Percentiles rank a stretch among this genome's conserved stretches.
phyloP scores from a whole-genome alignment of 2,329 filamentous ascomycete species.

The Xylaria sp. region DNA sequence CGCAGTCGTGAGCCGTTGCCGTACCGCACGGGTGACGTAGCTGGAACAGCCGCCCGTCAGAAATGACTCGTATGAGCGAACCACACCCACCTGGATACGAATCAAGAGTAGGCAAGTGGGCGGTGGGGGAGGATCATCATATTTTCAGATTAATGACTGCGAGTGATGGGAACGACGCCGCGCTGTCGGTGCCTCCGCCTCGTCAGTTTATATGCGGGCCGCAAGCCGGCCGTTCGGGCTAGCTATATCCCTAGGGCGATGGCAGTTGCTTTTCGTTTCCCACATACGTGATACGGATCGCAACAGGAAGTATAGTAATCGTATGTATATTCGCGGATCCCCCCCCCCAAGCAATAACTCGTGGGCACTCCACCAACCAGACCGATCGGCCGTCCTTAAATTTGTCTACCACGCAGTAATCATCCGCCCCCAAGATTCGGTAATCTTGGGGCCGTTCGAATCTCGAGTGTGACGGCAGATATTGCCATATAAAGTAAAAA shows the following conservation, averaged over 20 bases:
- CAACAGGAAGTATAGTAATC: too few relatives aligned
- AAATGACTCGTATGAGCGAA: slow-evolving; percentile 8
- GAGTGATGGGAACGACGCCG: not conserved
- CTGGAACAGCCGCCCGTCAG: slow-evolving; percentile 22
- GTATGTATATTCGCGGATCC: too few relatives aligned
- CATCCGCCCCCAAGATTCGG: slow-evolving; percentile 17
- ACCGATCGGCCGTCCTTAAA: slow-evolving; percentile 11
- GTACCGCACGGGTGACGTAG: slow-evolving; percentile 28
- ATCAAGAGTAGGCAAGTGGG: not conserved
- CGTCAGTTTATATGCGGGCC: slow-evolving; percentile 3
- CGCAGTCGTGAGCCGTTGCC: slow-evolving; percentile 16
- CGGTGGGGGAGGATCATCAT: slow-evolving; percentile 8
- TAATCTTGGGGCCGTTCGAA: slow-evolving; percentile 12
- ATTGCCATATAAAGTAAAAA: too few relatives aligned
- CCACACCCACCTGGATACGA: slow-evolving; percentile 3
- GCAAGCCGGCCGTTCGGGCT: slow-evolving; percentile 2
- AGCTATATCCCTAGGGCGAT: not conserved
- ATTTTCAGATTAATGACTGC: not conserved
- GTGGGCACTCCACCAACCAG: not conserved
- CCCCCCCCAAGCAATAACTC: not conserved
- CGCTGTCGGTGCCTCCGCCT: not conserved
- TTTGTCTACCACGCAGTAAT: slow-evolving; percentile 9
- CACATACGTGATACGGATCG: too few relatives aligned
- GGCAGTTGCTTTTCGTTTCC: not conserved
- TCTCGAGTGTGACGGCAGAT: slow-evolving; percentile 7